Base-by-base conservation (phyloP, 768 basidiomycete genomes). In the Amanita rubescens region DNA sequence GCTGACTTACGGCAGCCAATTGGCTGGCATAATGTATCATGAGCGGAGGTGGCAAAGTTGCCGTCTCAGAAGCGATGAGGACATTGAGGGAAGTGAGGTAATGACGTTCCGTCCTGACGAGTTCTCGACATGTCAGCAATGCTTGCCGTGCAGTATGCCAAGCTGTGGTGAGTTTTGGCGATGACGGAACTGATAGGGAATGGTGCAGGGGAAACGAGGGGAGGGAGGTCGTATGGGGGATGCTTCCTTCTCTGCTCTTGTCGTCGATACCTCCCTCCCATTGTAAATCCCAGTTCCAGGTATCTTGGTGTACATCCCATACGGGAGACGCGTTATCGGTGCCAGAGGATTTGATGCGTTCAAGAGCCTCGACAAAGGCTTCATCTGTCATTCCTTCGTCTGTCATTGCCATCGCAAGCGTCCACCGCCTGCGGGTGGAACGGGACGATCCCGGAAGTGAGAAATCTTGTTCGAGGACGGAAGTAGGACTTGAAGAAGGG, bases 301-400 rank as follows among this genome's bases (percentile, higher is more conserved):
- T 51, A 32, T 57, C 55, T 25, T 35, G 51, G 19, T 55, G 56
- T 25, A 59, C 53, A 32, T 65, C 62, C 65, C 63, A 66, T 6
- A 58, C 38, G 6, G 58, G 52, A 20, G 56, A 54, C 41, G 62
- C 15, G 34, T 61, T 57, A 17, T 56, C 59, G 33, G 33, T 50
- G n/a, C 17, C 49, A 54, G 56, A 53, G 43, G 56, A 27, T 4
- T 52, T 65, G 57, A 79, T 73, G 19, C 64, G 63, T 60, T 81
- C 79, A 22, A 81, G 67, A 44, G 69, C 69, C 45, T 74, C 66
- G 5, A 81, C 70, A 10, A 81, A 65, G 33, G 67, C 71, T 57
- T 79, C 78, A 60, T 81, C 78, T 2, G 77, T 70, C 46, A 79
- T 67, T 15, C 65, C 72, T 24, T 78, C 73, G 45, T 79, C 75